Conservation (phyloP, 1,139 yeast genomes). For the Pichia sp. region DNA sequence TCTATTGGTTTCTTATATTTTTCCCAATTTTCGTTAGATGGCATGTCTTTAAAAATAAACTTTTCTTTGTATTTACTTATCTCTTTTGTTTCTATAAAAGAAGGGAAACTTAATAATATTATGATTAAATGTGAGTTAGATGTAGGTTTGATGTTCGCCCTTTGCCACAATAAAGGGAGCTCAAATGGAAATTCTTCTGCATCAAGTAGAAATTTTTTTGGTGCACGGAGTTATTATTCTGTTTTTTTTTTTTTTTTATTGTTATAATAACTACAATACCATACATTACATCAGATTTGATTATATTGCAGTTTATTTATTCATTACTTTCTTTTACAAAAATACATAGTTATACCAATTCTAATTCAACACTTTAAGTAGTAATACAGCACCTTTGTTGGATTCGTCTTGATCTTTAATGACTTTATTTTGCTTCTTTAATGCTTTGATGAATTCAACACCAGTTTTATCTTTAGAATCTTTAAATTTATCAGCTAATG, state of each 20-base stretch:
- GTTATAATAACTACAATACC: background rate
- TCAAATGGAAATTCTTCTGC: too few species aligned
- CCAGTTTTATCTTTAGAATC: slow-evolving; percentile 32
- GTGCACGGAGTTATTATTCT: background rate
- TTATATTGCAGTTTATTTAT: background rate
- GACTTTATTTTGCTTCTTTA: slow-evolving; percentile 47
- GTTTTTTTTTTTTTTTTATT: background rate
- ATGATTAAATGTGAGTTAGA: too few species aligned
- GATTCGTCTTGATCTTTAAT: slow-evolving; percentile 42
- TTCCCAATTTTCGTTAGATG: slow-evolving; percentile 95
- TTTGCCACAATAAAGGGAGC: background rate
- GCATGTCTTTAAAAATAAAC: slow-evolving; percentile 38
- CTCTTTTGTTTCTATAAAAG: too few species aligned
- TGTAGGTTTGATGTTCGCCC: background rate
- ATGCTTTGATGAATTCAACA: slow-evolving; percentile 44
- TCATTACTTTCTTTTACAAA: background rate
- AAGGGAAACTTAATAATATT: too few species aligned
- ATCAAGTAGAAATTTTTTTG: background rate
- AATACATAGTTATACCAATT: background rate
- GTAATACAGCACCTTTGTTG: slow-evolving; percentile 77
- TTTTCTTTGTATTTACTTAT: too few species aligned
- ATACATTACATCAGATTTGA: too few species aligned
- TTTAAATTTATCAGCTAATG: slow-evolving; percentile 49
- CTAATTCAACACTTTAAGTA: slow-evolving; percentile 35
- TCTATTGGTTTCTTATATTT: slow-evolving; percentile 84